Evolutionary conservation across 2,329 filamentous ascomycete genomes (phyloP).

Genomic region (Sporothrix pseudoabietina): DNA sequence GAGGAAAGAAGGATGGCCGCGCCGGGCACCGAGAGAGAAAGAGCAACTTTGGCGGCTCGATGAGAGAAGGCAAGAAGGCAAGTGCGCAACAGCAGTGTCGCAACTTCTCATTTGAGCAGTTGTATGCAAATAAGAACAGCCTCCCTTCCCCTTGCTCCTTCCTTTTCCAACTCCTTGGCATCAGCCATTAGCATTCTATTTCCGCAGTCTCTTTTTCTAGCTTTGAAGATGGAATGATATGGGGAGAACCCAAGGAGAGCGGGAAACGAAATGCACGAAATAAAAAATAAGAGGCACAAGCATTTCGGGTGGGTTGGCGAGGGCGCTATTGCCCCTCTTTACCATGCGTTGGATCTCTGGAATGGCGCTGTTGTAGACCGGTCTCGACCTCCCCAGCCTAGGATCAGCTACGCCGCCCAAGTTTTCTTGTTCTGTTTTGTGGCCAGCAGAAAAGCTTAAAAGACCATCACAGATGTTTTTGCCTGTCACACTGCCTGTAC

Average conservation of each 20-base stretch:
- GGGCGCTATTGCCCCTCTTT: conserved; percentile 16
- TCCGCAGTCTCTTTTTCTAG: neutral
- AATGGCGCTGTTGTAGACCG: conserved; percentile 7
- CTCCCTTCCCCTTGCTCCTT: neutral
- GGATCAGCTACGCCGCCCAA: neutral
- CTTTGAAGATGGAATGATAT: neutral
- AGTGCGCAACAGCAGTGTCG: neutral
- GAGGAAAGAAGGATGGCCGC: neutral
- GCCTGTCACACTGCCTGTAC: no score
- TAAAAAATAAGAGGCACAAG: neutral
- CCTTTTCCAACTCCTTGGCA: conserved; percentile 9
- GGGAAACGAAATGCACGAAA: neutral
- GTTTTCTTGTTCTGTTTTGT: no score
- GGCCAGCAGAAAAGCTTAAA: no score
- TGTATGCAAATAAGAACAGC: neutral
- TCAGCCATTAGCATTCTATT: neutral
- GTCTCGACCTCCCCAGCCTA: conserved; percentile 7
- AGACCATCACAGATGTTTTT: neutral
- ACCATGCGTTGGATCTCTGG: neutral
- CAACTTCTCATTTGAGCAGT: neutral
- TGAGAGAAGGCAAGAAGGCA: no score
- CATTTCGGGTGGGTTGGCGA: conserved; percentile 19
- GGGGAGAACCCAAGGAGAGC: neutral
- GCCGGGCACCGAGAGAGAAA: neutral
- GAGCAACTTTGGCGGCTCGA: neutral